Conservation (phyloP, 1,284 basidiomycete genomes). For the Irpex sp. region DNA sequence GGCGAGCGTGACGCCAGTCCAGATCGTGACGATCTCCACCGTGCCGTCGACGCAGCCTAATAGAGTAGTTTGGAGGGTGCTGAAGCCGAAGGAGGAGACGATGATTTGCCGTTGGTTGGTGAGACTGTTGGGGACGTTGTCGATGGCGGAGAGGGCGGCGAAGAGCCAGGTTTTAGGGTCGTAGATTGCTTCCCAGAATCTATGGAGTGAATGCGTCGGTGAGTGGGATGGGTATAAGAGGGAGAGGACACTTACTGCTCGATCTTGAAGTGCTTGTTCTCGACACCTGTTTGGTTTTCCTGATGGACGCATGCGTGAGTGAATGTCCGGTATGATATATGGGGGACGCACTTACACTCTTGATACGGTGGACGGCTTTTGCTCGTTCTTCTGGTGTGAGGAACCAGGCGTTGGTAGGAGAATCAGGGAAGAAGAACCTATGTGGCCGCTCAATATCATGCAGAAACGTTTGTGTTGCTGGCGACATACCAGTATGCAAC, state of each 20-base stretch:
- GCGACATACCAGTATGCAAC: slow-evolving; percentile 46
- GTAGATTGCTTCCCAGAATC: slow-evolving; percentile 53
- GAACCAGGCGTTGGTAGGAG: slow-evolving; percentile 67
- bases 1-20: slow-evolving; percentile 52
- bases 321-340: not conserved
- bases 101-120: slow-evolving; percentile 69
- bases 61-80: slow-evolving; percentile 58
- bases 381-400: slow-evolving; percentile 56
- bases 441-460: not conserved
- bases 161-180: slow-evolving; percentile 74
- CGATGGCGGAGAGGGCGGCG: slow-evolving; percentile 54
- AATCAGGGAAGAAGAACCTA: slow-evolving; percentile 67
- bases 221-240: not conserved
- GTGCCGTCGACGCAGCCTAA: slow-evolving; percentile 63
- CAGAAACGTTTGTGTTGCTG: slow-evolving; percentile 28
- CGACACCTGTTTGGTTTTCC: slow-evolving; percentile 34
- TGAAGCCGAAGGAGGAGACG: slow-evolving; percentile 65
- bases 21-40: slow-evolving; percentile 64
- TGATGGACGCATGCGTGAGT: slow-evolving; percentile 1
- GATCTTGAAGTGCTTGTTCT: slow-evolving; percentile 35
- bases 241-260: slow-evolving; percentile 34
- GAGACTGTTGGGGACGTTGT: slow-evolving; percentile 65
- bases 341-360: slow-evolving; percentile 20
- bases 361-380: slow-evolving; percentile 62
- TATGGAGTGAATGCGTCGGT: not conserved